These are phyloP conservation scores for Gamarada debralockiae DNA, from an alignment of 495 filamentous ascomycete species.

Conservation along the genomic window DNA sequence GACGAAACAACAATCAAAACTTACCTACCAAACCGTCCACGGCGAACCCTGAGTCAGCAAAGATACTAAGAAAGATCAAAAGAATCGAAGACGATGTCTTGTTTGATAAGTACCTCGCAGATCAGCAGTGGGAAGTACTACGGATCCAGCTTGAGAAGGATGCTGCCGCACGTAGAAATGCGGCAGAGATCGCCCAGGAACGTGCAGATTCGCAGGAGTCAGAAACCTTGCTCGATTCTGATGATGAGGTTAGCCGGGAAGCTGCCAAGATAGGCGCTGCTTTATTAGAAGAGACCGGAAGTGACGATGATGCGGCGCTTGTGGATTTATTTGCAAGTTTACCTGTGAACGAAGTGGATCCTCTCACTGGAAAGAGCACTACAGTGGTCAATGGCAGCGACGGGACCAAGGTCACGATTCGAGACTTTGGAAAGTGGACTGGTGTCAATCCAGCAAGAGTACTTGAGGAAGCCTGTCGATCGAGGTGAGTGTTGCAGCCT, in stretches of 20 bases:
- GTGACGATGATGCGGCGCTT: constrained; percentile 45
- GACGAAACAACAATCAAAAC: not conserved
- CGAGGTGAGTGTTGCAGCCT: constrained; percentile 52
- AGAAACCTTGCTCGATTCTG: constrained; percentile 25
- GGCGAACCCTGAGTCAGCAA: constrained; percentile 50
- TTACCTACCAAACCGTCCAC: constrained; percentile 20
- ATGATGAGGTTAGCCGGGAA: constrained; percentile 46
- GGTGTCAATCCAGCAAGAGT: constrained; percentile 67
- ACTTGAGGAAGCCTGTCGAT: constrained; percentile 82
- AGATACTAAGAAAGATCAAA: constrained; percentile 65
- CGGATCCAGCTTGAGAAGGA: constrained; percentile 62
- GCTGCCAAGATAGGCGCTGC: constrained; percentile 46
- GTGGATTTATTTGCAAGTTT: constrained; percentile 65
- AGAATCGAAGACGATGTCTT: constrained; percentile 80
- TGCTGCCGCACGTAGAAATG: constrained; percentile 30
- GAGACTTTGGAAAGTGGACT: constrained; percentile 80
- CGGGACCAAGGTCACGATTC: constrained; percentile 52
- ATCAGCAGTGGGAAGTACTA: constrained; percentile 66
- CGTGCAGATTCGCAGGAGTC: constrained; percentile 18
- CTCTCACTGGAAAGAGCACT: constrained; percentile 44
- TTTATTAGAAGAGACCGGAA: constrained; percentile 46
- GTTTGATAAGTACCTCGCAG: constrained; percentile 75
- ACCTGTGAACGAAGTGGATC: constrained; percentile 57
- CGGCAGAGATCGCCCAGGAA: constrained; percentile 29
- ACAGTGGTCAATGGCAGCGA: constrained; percentile 47